A percentile compares a stretch with the other conserved stretches of the same genome.
These are phyloP conservation scores for Pyrenochaeta sp. DNA, from an alignment of 2,329 filamentous ascomycete species.

Conservation along the genomic window DNA sequence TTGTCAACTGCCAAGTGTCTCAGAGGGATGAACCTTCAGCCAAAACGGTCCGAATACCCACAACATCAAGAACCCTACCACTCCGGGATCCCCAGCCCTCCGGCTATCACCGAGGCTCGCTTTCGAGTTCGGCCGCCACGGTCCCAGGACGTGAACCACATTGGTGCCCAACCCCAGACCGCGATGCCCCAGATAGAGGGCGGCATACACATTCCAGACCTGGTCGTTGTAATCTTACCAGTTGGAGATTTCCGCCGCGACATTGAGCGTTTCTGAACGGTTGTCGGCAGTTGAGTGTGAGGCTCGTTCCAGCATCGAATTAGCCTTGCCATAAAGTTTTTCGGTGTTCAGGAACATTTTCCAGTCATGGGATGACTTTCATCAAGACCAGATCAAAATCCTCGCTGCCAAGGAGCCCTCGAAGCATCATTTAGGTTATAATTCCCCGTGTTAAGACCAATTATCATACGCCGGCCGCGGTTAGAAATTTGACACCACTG, in stretches of 20 bases:
- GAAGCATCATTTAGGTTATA: neutral
- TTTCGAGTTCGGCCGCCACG: slow-evolving; percentile 2
- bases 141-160: neutral
- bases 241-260: neutral
- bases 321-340: neutral
- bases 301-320: neutral
- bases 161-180: neutral
- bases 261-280: neutral
- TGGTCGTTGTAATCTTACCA: neutral
- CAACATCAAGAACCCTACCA: neutral
- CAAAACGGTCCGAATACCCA: slow-evolving; percentile 16
- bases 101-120: neutral
- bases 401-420: neutral
- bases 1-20: neutral
- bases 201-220: neutral
- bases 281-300: neutral
- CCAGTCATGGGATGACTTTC: too few relatives aligned
- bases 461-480: neutral
- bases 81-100: neutral
- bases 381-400: too few relatives aligned
- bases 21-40: slow-evolving; percentile 7
- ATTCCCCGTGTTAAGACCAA: neutral
- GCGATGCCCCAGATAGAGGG: slow-evolving; percentile 4
- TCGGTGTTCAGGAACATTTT: neutral
- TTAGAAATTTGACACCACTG: neutral